A percentile compares a stretch with the other conserved stretches of the same genome.
phyloP scores from a whole-genome alignment of 129 eudicot species.

The Chrysanthemum lavandulifolium region DNA sequence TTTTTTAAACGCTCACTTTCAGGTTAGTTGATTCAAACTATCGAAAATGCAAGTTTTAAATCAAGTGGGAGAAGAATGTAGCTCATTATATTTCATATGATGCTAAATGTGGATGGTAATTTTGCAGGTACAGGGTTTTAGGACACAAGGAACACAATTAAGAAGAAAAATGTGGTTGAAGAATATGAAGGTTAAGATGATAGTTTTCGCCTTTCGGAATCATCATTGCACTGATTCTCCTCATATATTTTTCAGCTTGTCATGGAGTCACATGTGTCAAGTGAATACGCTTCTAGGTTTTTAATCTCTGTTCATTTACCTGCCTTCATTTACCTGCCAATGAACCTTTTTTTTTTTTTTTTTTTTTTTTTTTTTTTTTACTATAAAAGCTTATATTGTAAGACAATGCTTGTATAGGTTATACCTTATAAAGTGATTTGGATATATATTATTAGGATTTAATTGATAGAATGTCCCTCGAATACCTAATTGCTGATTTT shows the following conservation, averaged over 20 bases:
- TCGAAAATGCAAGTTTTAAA: constrained; percentile 6
- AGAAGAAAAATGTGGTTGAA: constrained; percentile 98
- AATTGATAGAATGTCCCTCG: neutral
- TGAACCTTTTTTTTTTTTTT: constrained; percentile 22
- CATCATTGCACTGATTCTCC: constrained; percentile 66
- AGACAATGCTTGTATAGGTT: constrained; percentile 43
- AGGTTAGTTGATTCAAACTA: constrained; percentile 31
- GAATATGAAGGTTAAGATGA: constrained; percentile 94
- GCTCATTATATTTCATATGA: neutral
- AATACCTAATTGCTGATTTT: neutral
- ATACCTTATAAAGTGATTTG: constrained; percentile 27
- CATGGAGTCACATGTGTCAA: constrained; percentile 65
- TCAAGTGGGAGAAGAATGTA: neutral
- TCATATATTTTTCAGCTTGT: constrained; percentile 69
- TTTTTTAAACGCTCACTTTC: constrained; percentile 62
- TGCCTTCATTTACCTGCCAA: constrained; percentile 19
- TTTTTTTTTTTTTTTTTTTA: constrained; percentile 12
- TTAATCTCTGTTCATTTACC: neutral
- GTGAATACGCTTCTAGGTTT: constrained; percentile 28
- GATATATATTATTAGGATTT: constrained; percentile 20
- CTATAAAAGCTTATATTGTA: constrained; percentile 27
- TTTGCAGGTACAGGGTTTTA: constrained; percentile 91
- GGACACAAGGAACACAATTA: constrained; percentile 84
- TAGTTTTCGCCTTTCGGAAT: constrained; percentile 52
- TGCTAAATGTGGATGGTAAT: neutral